phyloP scores from a whole-genome alignment of 108 stramenopile species.

The Conticribra weissflogii region DNA sequence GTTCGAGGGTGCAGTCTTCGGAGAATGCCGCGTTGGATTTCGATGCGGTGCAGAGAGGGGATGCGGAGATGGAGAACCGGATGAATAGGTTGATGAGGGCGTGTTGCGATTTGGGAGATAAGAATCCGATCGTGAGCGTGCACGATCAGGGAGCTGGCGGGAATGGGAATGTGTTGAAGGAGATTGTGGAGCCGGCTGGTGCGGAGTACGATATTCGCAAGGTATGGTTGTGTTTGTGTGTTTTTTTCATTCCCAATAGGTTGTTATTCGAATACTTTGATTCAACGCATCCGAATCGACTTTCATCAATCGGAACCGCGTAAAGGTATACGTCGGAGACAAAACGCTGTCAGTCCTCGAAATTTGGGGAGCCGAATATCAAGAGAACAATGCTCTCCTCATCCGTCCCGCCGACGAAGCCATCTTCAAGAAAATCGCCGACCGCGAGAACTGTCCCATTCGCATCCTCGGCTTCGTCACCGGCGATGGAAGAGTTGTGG shows the following conservation, averaged over 20 bases:
- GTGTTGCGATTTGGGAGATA: conserved; percentile 95
- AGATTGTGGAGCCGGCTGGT: conserved; percentile 99
- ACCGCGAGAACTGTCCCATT: conserved; percentile 95
- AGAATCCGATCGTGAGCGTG: conserved; percentile 96
- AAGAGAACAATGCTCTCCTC: conserved; percentile 98
- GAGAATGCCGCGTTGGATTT: conserved; percentile 95
- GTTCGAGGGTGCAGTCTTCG: conserved; percentile 84
- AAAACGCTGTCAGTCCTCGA: conserved; percentile 95
- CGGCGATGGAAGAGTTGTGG: conserved; percentile 92
- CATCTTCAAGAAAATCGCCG: conserved; percentile 85
- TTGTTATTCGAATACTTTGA: background rate
- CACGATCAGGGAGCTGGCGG: conserved; percentile 99
- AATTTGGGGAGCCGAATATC: conserved; percentile 99
- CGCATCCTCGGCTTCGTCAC: conserved; percentile 91
- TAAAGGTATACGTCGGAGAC: conserved; percentile 87
- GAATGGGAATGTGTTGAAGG: conserved; percentile 99
- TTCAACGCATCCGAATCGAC: background rate
- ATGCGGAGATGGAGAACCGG: conserved; percentile 99
- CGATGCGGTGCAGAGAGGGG: conserved; percentile 99
- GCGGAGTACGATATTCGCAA: conserved; percentile 95
- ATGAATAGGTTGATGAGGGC: conserved; percentile 98
- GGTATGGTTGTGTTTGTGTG: conserved; percentile 42
- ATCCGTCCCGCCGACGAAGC: conserved; percentile 75
- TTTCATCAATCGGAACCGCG: background rate
- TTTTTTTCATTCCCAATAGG: background rate